A percentile compares a stretch with the other conserved stretches of the same genome.
phyloP scores from a whole-genome alignment of 2,329 filamentous ascomycete genomes.

The Dactylonectria estremocensis region DNA sequence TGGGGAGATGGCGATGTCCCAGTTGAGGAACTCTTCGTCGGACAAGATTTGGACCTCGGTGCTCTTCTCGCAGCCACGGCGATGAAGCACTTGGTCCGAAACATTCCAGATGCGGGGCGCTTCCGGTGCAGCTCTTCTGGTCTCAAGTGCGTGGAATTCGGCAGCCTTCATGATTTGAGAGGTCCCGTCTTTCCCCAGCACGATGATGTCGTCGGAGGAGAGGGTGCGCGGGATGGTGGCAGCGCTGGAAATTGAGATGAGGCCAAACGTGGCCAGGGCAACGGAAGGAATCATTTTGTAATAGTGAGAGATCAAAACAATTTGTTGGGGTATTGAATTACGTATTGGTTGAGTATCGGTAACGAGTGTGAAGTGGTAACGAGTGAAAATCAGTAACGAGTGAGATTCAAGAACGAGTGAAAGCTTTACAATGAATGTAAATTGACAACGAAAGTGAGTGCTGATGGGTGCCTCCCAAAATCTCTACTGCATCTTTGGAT shows the following conservation, averaged over 20 bases:
- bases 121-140: slow-evolving; percentile 13
- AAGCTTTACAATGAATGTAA: slow-evolving; percentile 3
- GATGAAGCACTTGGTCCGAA: slow-evolving; percentile 3
- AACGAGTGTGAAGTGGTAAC: not conserved
- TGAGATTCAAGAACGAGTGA: not conserved
- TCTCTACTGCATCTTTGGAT: not conserved
- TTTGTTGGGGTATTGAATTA: slow-evolving; percentile 2
- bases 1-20: slow-evolving; percentile 44
- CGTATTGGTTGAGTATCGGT: not conserved
- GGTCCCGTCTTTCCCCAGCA: slow-evolving; percentile 38
- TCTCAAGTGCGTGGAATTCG: slow-evolving; percentile 37
- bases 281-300: slow-evolving; percentile 37
- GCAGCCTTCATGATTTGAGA: slow-evolving; percentile 40
- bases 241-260: slow-evolving; percentile 36
- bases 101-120: not conserved
- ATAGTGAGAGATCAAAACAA: not conserved
- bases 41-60: slow-evolving; percentile 40
- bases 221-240: slow-evolving; percentile 29
- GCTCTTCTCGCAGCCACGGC: slow-evolving; percentile 38
- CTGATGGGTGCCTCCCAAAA: not conserved
- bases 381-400: not conserved
- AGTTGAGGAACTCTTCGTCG: slow-evolving; percentile 43
- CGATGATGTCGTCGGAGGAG: slow-evolving; percentile 37
- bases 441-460: slow-evolving; percentile 9
- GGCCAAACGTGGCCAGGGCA: slow-evolving; percentile 33